Evolutionary conservation across 352 stramenopile genomes (phyloP), one percentile per base, ranked within the genome.

Genomic region (Pythium coloratum): DNA sequence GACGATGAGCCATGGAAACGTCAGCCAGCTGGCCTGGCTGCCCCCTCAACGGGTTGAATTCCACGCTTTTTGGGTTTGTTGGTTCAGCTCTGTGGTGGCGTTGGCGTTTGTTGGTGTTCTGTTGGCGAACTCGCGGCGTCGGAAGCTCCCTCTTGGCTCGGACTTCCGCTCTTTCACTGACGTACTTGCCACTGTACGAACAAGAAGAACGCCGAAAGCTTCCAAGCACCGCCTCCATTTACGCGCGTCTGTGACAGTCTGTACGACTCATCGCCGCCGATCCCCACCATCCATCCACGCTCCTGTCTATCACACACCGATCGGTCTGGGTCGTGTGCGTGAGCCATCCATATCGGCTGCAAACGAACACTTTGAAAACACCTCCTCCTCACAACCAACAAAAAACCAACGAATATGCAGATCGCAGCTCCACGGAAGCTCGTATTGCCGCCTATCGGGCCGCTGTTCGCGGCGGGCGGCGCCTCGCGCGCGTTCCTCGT

Each of bases 361-460:
- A 34, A 12, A 32, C 16, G 24, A 38, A 6, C 24, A 51, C 38
- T n/a, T 55, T 42, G 55, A 60, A 47, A 68, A 63, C 59, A 66
- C 50, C 28, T 36, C n/a, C 13, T 16, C 32, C 20, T 26, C 32
- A 40, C 14, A 24, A 24, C 20, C 20, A 24, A 24, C 20, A 24
- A 24, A 24, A 24, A 47, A 36, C 12, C 16, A 4, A 54, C 38
- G 18, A 67, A 40, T 13, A 87, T 88, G 75, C 77, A 76, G 57
- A 33, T 80, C 28, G 70, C 67, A 20, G 57, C 65, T 1, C 64
- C 69, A 9, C 62, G 65, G n/a, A 80, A 76, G 57, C 75, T 88
- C 42, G 79, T 89, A 56, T 62, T 89, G 47, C 81, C 82, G 58
- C 72, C 82, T 12, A 82, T 91, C 44, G 72, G 78, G 8, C 80